Evolutionary conservation across 2,329 filamentous ascomycete species (phyloP), one percentile per base, ranked within the genome.

Genomic region (Verticillium longisporum): DNA sequence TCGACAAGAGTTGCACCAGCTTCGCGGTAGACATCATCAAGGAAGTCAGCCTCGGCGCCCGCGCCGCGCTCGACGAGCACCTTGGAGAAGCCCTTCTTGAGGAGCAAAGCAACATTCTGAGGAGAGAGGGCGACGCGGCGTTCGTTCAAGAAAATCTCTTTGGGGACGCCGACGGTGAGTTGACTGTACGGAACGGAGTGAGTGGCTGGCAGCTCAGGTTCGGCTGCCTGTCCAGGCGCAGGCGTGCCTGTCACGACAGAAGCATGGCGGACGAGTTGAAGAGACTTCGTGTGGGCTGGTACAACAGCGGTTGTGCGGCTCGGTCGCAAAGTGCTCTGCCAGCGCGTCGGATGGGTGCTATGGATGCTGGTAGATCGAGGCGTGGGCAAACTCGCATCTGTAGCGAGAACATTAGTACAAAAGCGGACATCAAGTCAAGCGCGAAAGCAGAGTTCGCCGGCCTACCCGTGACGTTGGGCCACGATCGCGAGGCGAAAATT

Each of bases 111-210:
- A 15, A 92, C 90, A 77, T 96, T 96, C 65, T 90, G 86, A 1
- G 92, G 92, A 0, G 91, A 94, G 61, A 96, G 82, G 34, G 92
- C 91, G 14, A 96, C 92, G 58, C 92, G 89, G 53, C 89, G 87
- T 77, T 97, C 92, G 61, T 88, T 85, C 1, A 87, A 84, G 68
- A 84, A 92, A n/a, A 85, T 88, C 74, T 97, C 92, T 61, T 83
- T 85, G 14, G 91, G 91, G 4, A 95, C 84, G 61, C 92, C 92
- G 56, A 97, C 86, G 4, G 86, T 89, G 61, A 96, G 82, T 55
- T 87, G 79, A 21, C 83, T 78, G 73, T 92, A 96, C 0, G 91
- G 90, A 2, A 75, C 82, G 31, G 81, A 80, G 2, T 76, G 73
- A 14, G 81, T 69, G 15, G 72, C 57, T n/a, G 70, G 69, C 10